Base-by-base conservation (phyloP, 345 rosid species). In the Kernera saxatilis region DNA sequence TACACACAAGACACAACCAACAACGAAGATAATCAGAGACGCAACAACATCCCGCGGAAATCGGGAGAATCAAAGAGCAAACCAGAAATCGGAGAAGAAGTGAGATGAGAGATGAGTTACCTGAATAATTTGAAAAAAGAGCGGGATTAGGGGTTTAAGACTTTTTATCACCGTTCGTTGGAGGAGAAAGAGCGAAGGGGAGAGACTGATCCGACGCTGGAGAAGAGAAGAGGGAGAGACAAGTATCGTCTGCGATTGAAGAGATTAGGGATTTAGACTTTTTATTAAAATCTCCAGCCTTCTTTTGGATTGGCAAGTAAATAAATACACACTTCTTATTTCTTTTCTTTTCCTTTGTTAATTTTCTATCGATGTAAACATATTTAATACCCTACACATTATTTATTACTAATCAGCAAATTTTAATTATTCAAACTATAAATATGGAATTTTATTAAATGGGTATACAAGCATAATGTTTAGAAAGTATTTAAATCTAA, bases 201-300 rank as follows among this genome's bases (percentile, higher is more conserved):
- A 57, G 56, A 64, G 72, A 73, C 77, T 76, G 72, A 92, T 92
- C 96, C 86, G 90, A 92, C 98, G 98, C 87, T 92, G 87, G 96
- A 92, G 86, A 92, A 78, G 81, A 14, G 25, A 80, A 82, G 84
- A 79, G 83, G 83, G 40, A 54, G 60, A 32, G 2, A 11, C 4
- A 6, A 76, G 48, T 80, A 79, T 83, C 49, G 88, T 78, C 83
- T 80, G 71, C 44, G 87, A 87, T 85, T 79, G 37, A 59, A 59
- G 75, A 33, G 45, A 54, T 55, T 48, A 72, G 80, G 79, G 67
- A 72, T 72, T 62, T 71, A 43, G 37, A 41, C 26, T 62, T 32
- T 55, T 67, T 85, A 80, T 85, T 88, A 78, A 21, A 6, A 9
- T 32, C 35, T 32, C 35, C 2, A 4, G 15, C 0, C 17, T 13